phyloP scores from a whole-genome alignment of 2,329 filamentous ascomycete genomes.

The Botrytis galanthina region DNA sequence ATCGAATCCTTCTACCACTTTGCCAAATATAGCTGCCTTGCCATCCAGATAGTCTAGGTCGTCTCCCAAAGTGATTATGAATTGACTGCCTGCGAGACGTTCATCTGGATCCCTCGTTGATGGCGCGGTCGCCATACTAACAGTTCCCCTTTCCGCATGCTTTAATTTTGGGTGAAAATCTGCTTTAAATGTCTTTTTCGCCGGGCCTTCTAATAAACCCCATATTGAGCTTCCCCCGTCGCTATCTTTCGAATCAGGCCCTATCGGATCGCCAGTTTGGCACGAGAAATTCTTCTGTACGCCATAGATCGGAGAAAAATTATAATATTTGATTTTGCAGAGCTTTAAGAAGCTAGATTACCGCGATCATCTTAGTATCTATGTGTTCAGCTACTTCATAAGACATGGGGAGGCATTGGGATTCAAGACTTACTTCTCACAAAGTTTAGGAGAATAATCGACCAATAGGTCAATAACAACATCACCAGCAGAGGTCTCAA shows the following conservation, averaged over 20 bases:
- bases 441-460: conserved; percentile 84
- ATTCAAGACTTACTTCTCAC: conserved; percentile 77
- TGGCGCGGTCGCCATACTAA: conserved; percentile 94
- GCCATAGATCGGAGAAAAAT: conserved; percentile 88
- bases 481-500: conserved; percentile 91
- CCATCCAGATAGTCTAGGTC: conserved; percentile 88
- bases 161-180: conserved; percentile 84
- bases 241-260: conserved; percentile 77
- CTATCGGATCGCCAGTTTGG: conserved; percentile 91
- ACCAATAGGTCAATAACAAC: conserved; percentile 91
- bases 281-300: conserved; percentile 95
- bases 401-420: conserved; percentile 18
- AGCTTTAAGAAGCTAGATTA: conserved; percentile 85
- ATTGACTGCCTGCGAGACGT: conserved; percentile 84
- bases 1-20: conserved; percentile 94
- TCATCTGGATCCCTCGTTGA: conserved; percentile 74
- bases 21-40: conserved; percentile 92
- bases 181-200: conserved; percentile 76
- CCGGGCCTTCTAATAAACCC: conserved; percentile 70
- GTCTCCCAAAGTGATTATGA: conserved; percentile 87
- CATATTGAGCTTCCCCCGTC: conserved; percentile 94
- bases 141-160: conserved; percentile 83
- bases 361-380: conserved; percentile 50
- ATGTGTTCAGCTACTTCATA: conserved; percentile 50
- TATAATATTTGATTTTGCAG: conserved; percentile 99